Conservation (phyloP, 2,329 filamentous ascomycete genomes). For the Talaromyces sp. region DNA sequence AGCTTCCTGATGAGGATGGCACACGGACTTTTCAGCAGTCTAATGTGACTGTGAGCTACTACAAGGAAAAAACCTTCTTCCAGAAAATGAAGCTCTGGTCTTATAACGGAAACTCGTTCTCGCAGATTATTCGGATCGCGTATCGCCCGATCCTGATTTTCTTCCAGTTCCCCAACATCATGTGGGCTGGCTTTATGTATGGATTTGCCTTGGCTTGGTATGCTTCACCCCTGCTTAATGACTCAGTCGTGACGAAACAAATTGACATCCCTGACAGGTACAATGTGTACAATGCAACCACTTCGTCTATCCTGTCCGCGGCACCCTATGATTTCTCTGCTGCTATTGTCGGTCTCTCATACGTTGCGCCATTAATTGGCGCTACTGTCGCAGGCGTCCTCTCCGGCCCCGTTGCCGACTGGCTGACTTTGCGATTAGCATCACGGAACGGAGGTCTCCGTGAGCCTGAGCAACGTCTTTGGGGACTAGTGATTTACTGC, state of each 20-base stretch:
- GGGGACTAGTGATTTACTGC: slow-evolving; percentile 19
- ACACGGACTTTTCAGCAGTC: slow-evolving; percentile 13
- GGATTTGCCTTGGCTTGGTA: slow-evolving; percentile 24
- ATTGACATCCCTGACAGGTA: slow-evolving; percentile 22
- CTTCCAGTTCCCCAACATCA: slow-evolving; percentile 29
- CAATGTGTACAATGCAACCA: slow-evolving; percentile 32
- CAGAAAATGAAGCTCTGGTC: slow-evolving; percentile 26
- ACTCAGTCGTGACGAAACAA: neutral
- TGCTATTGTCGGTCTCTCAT: slow-evolving; percentile 26
- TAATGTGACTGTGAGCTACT: neutral
- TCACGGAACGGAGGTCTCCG: slow-evolving; percentile 25
- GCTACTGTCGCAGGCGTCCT: slow-evolving; percentile 17
- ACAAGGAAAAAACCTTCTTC: slow-evolving; percentile 20
- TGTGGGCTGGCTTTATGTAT: slow-evolving; percentile 29
- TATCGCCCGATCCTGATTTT: slow-evolving; percentile 25
- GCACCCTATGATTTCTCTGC: slow-evolving; percentile 29
- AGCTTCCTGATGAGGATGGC: slow-evolving; percentile 16
- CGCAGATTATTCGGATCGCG: slow-evolving; percentile 23
- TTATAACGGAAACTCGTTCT: slow-evolving; percentile 22
- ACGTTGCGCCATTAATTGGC: slow-evolving; percentile 26
- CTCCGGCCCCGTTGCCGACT: slow-evolving; percentile 25
- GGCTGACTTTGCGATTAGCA: slow-evolving; percentile 24
- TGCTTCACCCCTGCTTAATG: neutral
- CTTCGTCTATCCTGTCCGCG: slow-evolving; percentile 26
- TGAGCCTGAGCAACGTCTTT: slow-evolving; percentile 27